phyloP scores from a whole-genome alignment of 1,284 basidiomycete genomes.

The Leccinum subfulvum region DNA sequence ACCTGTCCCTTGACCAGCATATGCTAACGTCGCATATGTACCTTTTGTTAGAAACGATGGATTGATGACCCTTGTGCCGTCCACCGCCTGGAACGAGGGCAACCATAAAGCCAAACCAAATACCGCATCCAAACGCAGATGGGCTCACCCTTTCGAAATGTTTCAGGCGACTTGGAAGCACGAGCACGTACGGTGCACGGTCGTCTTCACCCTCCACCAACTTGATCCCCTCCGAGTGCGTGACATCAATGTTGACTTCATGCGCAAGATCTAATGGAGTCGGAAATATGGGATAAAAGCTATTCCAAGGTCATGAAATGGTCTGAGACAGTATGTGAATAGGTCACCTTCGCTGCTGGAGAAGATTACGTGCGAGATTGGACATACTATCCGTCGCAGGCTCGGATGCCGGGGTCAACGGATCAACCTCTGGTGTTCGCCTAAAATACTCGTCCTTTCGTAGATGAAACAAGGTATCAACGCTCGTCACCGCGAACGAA shows the following conservation, averaged over 20 bases:
- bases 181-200: conserved; percentile 75
- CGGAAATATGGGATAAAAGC: conserved; percentile 95
- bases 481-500: conserved; percentile 74
- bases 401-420: conserved; percentile 42
- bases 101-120: background rate
- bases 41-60: conserved; percentile 67
- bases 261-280: conserved; percentile 69
- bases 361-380: conserved; percentile 74
- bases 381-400: conserved; percentile 72
- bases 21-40: conserved; percentile 49
- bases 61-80: conserved; percentile 67
- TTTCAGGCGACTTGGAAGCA: conserved; percentile 82
- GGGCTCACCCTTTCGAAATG: conserved; percentile 77
- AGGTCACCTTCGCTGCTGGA: conserved; percentile 81
- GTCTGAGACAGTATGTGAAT: background rate
- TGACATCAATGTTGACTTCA: conserved; percentile 86
- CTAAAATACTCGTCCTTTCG: conserved; percentile 82
- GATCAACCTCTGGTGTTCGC: conserved; percentile 64
- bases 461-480: conserved; percentile 88
- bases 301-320: conserved; percentile 32
- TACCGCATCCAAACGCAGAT: background rate
- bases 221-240: conserved; percentile 60
- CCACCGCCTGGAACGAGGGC: conserved; percentile 49
- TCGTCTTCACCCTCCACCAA: conserved; percentile 45
- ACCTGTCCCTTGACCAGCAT: conserved; percentile 32